Evolutionary conservation across 1,139 yeast genomes (phyloP).

Genomic region (Saccharomyces hybrid): DNA sequence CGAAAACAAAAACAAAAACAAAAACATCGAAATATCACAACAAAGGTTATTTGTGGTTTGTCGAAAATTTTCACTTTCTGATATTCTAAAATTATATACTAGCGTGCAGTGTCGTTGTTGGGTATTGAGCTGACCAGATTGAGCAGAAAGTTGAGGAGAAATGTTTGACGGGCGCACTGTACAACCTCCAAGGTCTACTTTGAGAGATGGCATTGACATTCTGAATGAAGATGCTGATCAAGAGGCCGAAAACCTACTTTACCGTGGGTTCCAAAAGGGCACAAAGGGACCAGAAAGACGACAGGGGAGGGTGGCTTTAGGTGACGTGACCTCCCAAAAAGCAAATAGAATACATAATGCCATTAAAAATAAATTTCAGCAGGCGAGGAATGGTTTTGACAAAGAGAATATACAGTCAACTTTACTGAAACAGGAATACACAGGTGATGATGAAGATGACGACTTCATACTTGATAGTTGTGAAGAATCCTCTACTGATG

Average conservation of each 20-base stretch:
- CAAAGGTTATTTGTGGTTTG: background rate
- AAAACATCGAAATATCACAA: background rate
- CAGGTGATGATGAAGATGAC: background rate
- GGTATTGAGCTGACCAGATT: background rate
- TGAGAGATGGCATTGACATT: background rate
- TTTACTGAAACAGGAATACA: background rate
- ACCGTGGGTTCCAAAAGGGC: background rate
- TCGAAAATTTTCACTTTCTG: background rate
- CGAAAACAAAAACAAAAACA: background rate
- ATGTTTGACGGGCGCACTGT: background rate
- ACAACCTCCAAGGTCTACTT: background rate
- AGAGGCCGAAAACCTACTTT: background rate
- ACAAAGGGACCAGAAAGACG: conserved; percentile 1
- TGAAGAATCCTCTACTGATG: conserved; percentile 10
- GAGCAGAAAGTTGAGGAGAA: background rate
- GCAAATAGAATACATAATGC: conserved; percentile 10
- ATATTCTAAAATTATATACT: background rate
- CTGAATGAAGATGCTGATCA: background rate
- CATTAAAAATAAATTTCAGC: background rate
- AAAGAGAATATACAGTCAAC: conserved; percentile 12
- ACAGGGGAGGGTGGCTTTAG: conserved; percentile 17
- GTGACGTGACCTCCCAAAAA: conserved; percentile 23
- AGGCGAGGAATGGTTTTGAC: conserved; percentile 6
- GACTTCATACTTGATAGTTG: background rate
- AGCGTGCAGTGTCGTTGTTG: background rate